Conservation (phyloP, 2,329 filamentous ascomycete genomes). For the Ilyonectria mors-panacis region DNA sequence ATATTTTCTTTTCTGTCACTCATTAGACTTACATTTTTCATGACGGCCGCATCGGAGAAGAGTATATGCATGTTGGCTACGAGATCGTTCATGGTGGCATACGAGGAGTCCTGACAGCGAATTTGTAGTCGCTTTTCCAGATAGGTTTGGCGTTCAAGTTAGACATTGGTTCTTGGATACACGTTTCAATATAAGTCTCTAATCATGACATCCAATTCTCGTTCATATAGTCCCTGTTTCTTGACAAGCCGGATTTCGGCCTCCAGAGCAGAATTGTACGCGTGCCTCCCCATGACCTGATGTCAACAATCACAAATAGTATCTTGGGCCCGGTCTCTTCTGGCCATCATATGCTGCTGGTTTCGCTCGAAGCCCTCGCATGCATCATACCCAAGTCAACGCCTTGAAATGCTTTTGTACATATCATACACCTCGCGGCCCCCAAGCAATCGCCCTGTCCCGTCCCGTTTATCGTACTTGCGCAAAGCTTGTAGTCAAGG, state of each 20-base stretch:
- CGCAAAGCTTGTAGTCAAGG: constrained; percentile 47
- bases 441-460: neutral
- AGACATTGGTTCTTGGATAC: constrained; percentile 40
- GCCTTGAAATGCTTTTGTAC: constrained; percentile 47
- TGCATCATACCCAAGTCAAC: constrained; percentile 43
- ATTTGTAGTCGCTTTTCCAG: constrained; percentile 33
- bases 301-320: neutral
- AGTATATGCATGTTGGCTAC: constrained; percentile 36
- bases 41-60: constrained; percentile 40
- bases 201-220: constrained; percentile 33
- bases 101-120: constrained; percentile 41
- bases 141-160: constrained; percentile 40
- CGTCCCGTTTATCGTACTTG: constrained; percentile 46
- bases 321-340: constrained; percentile 13
- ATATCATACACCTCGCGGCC: constrained; percentile 46
- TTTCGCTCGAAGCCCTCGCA: constrained; percentile 14
- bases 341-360: constrained; percentile 21
- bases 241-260: neutral
- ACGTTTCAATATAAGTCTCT: constrained; percentile 40
- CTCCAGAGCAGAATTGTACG: constrained; percentile 36
- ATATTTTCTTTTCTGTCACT: constrained; percentile 84
- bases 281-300: neutral
- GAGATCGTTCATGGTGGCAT: constrained; percentile 40
- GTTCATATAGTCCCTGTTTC: neutral
- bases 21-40: constrained; percentile 40